Evolutionary conservation across 1,284 basidiomycete species (phyloP).

Genomic region (Lignosus rhinocerotis): DNA sequence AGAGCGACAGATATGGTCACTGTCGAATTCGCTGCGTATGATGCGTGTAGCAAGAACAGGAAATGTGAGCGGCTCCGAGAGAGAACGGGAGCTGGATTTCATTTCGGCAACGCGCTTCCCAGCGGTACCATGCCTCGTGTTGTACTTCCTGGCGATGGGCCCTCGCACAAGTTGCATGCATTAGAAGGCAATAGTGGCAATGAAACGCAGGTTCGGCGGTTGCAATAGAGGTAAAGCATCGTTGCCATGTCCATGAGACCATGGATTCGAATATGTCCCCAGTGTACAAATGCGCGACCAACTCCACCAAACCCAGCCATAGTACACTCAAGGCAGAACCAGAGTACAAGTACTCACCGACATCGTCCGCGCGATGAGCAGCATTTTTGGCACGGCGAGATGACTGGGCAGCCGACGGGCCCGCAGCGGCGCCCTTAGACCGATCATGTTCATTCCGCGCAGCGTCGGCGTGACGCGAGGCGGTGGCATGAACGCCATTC

Average conservation of each 20-base stretch:
- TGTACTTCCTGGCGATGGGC: not conserved
- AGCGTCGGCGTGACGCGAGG: constrained; percentile 37
- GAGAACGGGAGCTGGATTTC: not conserved
- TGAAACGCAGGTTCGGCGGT: not conserved
- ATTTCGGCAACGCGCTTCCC: not conserved
- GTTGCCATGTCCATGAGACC: not conserved
- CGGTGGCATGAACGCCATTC: constrained; percentile 40
- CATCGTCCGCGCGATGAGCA: constrained; percentile 80
- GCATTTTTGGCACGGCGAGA: constrained; percentile 80
- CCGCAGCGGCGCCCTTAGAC: constrained; percentile 42
- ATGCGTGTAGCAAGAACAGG: too few species aligned
- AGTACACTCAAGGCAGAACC: not conserved
- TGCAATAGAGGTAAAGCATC: not conserved
- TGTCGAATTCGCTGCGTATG: too few species aligned
- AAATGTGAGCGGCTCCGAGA: not conserved
- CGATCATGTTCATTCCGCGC: constrained; percentile 45
- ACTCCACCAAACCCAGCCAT: not conserved
- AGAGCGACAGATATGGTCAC: not conserved
- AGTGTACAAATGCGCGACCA: not conserved
- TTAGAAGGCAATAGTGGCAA: too few species aligned
- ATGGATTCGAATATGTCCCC: not conserved
- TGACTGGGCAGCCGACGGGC: constrained; percentile 67
- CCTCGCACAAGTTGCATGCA: not conserved
- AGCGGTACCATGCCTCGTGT: not conserved
- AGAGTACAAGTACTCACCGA: constrained; percentile 53